These are phyloP conservation scores for Gynochthodes officinalis DNA, from an alignment of 257 asterid species.

Conservation along the genomic window DNA sequence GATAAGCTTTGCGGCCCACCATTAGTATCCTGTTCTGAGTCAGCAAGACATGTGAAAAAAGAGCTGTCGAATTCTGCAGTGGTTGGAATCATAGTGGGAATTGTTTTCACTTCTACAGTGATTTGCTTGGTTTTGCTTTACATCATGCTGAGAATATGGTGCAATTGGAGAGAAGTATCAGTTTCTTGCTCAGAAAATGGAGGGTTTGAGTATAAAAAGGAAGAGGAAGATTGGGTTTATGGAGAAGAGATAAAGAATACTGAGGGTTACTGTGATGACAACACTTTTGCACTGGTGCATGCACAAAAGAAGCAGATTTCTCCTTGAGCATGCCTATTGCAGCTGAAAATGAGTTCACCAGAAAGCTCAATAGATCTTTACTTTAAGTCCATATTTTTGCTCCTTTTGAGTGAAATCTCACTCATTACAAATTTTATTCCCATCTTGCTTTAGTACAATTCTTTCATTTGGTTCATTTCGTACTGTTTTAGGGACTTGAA, in stretches of 20 bases:
- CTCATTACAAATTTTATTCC: background rate
- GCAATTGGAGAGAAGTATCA: conserved; percentile 80
- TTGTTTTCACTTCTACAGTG: conserved; percentile 71
- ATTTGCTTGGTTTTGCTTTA: conserved; percentile 72
- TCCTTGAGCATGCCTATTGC: conserved; percentile 44
- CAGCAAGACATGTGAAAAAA: conserved; percentile 28
- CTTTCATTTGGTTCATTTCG: background rate
- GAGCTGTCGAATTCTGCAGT: conserved; percentile 54
- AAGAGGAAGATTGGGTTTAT: conserved; percentile 54
- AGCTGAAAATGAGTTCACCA: conserved; percentile 41
- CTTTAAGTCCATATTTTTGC: no score
- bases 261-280: conserved; percentile 50
- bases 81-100: conserved; percentile 68
- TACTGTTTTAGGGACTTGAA: background rate
- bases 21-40: conserved; percentile 42
- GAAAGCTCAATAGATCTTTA: conserved; percentile 28
- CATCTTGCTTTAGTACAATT: background rate
- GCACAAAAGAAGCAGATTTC: conserved; percentile 35
- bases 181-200: conserved; percentile 73
- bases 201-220: conserved; percentile 31
- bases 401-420: background rate
- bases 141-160: conserved; percentile 72
- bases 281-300: conserved; percentile 32
- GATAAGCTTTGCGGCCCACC: conserved; percentile 76
- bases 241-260: conserved; percentile 59